Percentiles rank a stretch among this genome's conserved stretches.
Evolutionary conservation across 2,329 filamentous ascomycete species (phyloP).

Genomic region (Aspergillus awamori): DNA sequence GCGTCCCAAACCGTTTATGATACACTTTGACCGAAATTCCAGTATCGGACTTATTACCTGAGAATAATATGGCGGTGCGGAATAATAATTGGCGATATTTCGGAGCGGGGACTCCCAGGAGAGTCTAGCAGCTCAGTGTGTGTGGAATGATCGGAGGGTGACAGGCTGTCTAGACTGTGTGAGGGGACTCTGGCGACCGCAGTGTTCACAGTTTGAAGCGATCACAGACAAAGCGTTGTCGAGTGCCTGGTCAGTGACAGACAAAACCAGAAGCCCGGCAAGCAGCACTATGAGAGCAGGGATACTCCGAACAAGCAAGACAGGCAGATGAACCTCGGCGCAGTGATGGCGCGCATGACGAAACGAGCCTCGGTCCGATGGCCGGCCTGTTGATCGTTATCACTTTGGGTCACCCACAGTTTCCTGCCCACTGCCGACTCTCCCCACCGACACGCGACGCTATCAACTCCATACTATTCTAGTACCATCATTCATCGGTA

Average conservation of each 20-base stretch:
- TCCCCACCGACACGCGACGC: constrained; percentile 17
- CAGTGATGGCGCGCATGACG: constrained; percentile 26
- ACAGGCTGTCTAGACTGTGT: neutral
- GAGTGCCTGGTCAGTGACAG: neutral
- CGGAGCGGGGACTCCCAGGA: neutral
- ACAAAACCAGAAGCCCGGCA: neutral
- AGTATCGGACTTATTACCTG: neutral
- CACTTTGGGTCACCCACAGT: constrained; percentile 12
- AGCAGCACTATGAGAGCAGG: constrained; percentile 6
- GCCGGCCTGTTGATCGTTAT: constrained; percentile 18
- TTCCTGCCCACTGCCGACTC: constrained; percentile 19
- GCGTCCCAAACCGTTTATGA: neutral
- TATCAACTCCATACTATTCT: neutral
- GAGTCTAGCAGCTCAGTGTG: neutral
- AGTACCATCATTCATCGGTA: neutral
- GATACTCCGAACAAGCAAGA: constrained; percentile 5
- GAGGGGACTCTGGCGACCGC: neutral
- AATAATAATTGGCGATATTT: neutral
- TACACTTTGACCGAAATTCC: neutral
- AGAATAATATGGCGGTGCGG: constrained; percentile 2
- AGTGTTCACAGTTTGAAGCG: neutral
- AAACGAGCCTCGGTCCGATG: constrained; percentile 39
- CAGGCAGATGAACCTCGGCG: constrained; percentile 35
- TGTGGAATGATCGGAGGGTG: neutral
- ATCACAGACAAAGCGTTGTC: neutral